These are phyloP conservation scores for Hymenoscyphus fraxineus DNA, from an alignment of 2,329 filamentous ascomycete species.

Conservation along the genomic window DNA sequence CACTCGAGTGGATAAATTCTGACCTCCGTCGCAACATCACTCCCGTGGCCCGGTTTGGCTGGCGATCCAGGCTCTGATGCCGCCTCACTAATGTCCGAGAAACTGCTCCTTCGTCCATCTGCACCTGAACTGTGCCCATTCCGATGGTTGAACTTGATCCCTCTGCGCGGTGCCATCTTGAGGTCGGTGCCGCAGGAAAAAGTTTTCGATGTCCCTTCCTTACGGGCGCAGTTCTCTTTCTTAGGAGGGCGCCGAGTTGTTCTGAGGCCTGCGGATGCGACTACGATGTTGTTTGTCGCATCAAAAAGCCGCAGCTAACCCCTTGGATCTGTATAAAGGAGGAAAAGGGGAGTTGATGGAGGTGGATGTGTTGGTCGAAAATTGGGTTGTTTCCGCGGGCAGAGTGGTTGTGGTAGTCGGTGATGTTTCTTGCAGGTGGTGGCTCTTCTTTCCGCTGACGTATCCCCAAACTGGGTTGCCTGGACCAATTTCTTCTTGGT, in stretches of 20 bases:
- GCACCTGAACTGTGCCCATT: constrained; percentile 31
- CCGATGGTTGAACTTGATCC: constrained; percentile 49
- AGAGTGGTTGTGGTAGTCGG: neutral
- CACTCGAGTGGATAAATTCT: constrained; percentile 24
- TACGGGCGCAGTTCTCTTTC: constrained; percentile 8
- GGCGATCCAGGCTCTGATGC: constrained; percentile 40
- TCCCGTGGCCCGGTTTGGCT: constrained; percentile 22
- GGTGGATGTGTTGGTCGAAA: neutral
- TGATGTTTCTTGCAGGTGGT: constrained; percentile 6
- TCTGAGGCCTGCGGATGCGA: constrained; percentile 5
- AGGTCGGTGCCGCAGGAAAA: constrained; percentile 8
- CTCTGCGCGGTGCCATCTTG: constrained; percentile 45
- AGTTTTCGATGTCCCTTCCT: constrained; percentile 11
- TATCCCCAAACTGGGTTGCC: constrained; percentile 12
- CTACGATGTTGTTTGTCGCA: constrained; percentile 9
- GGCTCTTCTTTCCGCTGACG: constrained; percentile 19
- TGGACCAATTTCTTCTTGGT: constrained; percentile 8
- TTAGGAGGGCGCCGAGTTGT: constrained; percentile 17
- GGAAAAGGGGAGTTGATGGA: neutral
- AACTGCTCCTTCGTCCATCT: constrained; percentile 57
- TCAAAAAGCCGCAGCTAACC: constrained; percentile 5
- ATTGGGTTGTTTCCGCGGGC: constrained; percentile 1
- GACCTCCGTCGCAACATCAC: constrained; percentile 40
- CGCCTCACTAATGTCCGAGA: constrained; percentile 66
- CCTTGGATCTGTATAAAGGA: neutral